Evolutionary conservation across 2,329 filamentous ascomycete genomes (phyloP).

Genomic region (Paecilomyces formosus): DNA sequence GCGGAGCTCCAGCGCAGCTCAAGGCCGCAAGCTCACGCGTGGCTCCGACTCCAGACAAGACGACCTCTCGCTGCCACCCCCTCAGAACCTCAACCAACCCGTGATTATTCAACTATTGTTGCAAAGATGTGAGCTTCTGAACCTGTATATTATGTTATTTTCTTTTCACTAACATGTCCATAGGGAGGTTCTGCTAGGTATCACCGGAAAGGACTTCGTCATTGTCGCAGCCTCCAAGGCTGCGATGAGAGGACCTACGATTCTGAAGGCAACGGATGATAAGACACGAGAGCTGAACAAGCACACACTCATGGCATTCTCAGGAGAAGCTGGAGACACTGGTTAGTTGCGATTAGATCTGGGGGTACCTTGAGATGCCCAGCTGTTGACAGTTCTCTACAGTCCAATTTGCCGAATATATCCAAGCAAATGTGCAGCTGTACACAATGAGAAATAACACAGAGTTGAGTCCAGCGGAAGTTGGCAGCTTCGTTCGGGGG

Average conservation of each 20-base stretch:
- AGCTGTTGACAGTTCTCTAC: slow-evolving; percentile 9
- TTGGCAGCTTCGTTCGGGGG: slow-evolving; percentile 87
- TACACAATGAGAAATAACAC: slow-evolving; percentile 98
- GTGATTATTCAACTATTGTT: slow-evolving; percentile 4
- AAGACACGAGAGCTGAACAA: slow-evolving; percentile 92
- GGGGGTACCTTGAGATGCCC: not conserved
- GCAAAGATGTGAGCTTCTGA: slow-evolving; percentile 19
- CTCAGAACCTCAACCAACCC: slow-evolving; percentile 11
- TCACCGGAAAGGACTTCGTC: slow-evolving; percentile 98
- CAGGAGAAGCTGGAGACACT: slow-evolving; percentile 92
- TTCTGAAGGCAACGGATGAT: slow-evolving; percentile 92
- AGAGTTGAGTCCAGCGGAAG: slow-evolving; percentile 79
- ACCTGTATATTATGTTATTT: not conserved
- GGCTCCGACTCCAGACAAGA: slow-evolving; percentile 18
- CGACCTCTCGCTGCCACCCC: slow-evolving; percentile 2
- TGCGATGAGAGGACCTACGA: slow-evolving; percentile 92
- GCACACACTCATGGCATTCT: slow-evolving; percentile 90
- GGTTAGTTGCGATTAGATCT: slow-evolving; percentile 44
- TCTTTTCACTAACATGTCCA: not conserved
- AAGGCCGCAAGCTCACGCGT: slow-evolving; percentile 36
- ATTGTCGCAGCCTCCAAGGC: slow-evolving; percentile 96
- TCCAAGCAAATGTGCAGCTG: slow-evolving; percentile 95
- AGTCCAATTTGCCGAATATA: slow-evolving; percentile 99
- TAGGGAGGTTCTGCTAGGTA: slow-evolving; percentile 96
- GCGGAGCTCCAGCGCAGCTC: slow-evolving; percentile 17